These are phyloP conservation scores for Casuarina glauca DNA, from an alignment of 306 rosid species.

Conservation along the genomic window DNA sequence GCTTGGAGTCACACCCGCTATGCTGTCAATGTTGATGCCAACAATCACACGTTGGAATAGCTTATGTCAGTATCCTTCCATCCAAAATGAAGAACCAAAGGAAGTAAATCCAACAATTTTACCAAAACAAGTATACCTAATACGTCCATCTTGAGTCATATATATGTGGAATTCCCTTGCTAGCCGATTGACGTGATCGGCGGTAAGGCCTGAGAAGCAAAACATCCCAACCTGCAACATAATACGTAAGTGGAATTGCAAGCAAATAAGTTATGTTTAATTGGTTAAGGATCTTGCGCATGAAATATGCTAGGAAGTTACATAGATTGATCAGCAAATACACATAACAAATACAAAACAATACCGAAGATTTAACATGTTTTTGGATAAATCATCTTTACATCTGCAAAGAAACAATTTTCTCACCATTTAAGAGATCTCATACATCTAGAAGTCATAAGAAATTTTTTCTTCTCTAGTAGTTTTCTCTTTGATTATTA, in stretches of 20 bases:
- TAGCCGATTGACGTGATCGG: slow-evolving; percentile 34
- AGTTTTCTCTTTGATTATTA: too few relatives aligned
- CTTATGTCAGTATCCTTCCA: background rate
- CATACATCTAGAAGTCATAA: too few relatives aligned
- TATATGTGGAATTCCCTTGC: slow-evolving; percentile 38
- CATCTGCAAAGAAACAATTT: too few relatives aligned
- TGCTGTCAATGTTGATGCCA: slow-evolving; percentile 19
- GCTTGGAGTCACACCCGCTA: slow-evolving; percentile 40
- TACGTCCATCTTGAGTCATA: slow-evolving; percentile 37
- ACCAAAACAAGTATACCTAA: slow-evolving; percentile 28
- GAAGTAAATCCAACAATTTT: background rate
- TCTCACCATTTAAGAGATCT: too few relatives aligned
- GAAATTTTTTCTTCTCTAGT: too few relatives aligned
- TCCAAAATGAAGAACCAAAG: background rate
- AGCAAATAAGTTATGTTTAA: background rate
- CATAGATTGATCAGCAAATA: too few relatives aligned
- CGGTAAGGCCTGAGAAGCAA: slow-evolving; percentile 36
- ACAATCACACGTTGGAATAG: background rate
- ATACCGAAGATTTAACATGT: too few relatives aligned
- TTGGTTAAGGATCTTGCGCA: background rate
- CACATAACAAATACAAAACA: too few relatives aligned
- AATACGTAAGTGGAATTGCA: background rate
- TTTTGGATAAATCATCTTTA: too few relatives aligned
- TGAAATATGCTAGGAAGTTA: background rate
- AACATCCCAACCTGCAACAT: slow-evolving; percentile 43